Conservation (phyloP, 495 filamentous ascomycete species). For the Neurospora sp. region DNA sequence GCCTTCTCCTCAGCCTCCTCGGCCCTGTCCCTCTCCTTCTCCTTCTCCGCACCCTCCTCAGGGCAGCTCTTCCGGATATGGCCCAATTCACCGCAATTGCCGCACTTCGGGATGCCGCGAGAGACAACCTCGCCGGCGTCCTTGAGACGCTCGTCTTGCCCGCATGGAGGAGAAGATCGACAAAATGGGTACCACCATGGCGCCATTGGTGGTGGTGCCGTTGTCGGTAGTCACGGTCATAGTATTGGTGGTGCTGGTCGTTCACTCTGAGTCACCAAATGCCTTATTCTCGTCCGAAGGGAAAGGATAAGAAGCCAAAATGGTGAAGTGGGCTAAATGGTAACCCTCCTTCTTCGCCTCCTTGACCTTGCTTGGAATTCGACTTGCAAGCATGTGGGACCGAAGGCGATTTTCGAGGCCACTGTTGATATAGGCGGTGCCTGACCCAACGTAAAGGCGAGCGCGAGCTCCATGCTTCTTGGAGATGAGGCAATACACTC, state of each 20-base stretch:
- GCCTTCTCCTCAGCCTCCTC: too few species aligned
- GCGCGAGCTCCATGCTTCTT: not conserved
- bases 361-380: too few species aligned
- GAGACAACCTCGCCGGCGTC: conserved; percentile 64
- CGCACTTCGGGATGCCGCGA: conserved; percentile 56
- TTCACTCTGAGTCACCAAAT: too few species aligned
- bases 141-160: conserved; percentile 44
- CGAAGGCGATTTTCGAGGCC: not conserved
- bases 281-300: too few species aligned
- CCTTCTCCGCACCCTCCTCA: conserved; percentile 44
- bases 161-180: conserved; percentile 36
- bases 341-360: too few species aligned
- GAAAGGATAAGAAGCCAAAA: too few species aligned
- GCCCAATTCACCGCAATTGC: conserved; percentile 64
- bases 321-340: too few species aligned
- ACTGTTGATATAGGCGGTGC: not conserved
- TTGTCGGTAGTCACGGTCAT: too few species aligned
- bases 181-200: conserved; percentile 22
- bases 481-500: not conserved
- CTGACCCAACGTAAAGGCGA: not conserved
- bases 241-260: too few species aligned
- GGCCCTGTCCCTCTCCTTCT: conserved; percentile 17
- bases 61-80: conserved; percentile 59
- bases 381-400: not conserved
- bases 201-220: too few species aligned